These are phyloP conservation scores for Golubevia pallescens DNA, from an alignment of 1,284 basidiomycete species.

Conservation along the genomic window DNA sequence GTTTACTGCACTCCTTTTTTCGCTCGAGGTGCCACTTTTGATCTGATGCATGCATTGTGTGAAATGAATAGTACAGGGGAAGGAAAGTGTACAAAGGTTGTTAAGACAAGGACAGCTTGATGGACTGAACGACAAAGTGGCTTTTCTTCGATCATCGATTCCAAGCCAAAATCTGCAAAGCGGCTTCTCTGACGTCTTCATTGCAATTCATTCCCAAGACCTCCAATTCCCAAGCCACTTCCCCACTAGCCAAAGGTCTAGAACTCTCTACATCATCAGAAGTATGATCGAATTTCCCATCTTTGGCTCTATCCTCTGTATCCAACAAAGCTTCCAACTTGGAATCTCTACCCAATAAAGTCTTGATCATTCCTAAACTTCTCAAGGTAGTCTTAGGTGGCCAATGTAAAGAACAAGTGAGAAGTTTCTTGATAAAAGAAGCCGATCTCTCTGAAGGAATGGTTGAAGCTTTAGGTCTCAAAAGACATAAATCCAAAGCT, in stretches of 20 bases:
- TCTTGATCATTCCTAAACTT: constrained; percentile 75
- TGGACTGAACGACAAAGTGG: too few relatives aligned
- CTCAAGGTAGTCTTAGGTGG: constrained; percentile 74
- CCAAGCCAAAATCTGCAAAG: background rate
- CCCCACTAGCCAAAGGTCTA: constrained; percentile 19
- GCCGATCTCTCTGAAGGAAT: constrained; percentile 79
- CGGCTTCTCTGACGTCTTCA: constrained; percentile 10
- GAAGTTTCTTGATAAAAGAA: constrained; percentile 88
- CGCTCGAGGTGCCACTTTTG: too few relatives aligned
- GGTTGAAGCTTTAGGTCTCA: constrained; percentile 68
- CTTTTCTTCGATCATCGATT: background rate
- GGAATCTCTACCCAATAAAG: constrained; percentile 77
- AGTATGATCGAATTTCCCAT: constrained; percentile 68
- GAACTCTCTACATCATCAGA: constrained; percentile 15
- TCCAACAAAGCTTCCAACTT: constrained; percentile 82
- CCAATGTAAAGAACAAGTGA: constrained; percentile 80
- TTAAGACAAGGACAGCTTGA: too few relatives aligned
- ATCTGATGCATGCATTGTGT: too few relatives aligned
- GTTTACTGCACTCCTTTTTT: too few relatives aligned
- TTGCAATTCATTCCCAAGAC: constrained; percentile 7
- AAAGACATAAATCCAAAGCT: constrained; percentile 79
- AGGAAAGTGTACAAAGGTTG: too few relatives aligned
- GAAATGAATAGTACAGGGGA: too few relatives aligned
- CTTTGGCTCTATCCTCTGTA: constrained; percentile 80
- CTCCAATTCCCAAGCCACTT: constrained; percentile 18